A percentile compares a stretch with the other conserved stretches of the same genome.
These are phyloP conservation scores for Cenchrus americanus DNA, from an alignment of 176 grass and related monocot genomes.

Conservation along the genomic window DNA sequence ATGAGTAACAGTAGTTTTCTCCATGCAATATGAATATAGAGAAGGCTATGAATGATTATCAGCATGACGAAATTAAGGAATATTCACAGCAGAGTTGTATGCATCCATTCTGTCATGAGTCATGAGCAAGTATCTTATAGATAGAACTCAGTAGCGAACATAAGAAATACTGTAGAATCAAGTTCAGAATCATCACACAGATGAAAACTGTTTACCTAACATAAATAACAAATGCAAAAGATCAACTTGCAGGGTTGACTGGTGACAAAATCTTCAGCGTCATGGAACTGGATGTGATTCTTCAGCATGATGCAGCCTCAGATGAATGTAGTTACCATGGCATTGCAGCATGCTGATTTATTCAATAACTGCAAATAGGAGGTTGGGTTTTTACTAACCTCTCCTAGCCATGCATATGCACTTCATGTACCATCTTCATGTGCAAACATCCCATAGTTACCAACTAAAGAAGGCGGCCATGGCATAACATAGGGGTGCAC, in stretches of 20 bases:
- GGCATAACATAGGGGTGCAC: slow-evolving; percentile 27
- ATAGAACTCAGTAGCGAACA: not conserved
- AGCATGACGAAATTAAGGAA: no score
- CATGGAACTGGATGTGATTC: not conserved
- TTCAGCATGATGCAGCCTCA: not conserved
- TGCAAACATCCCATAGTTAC: slow-evolving; percentile 24
- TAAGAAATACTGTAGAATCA: not conserved
- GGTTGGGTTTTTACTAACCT: not conserved
- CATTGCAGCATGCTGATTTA: not conserved
- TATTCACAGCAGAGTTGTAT: no score
- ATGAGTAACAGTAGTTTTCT: no score
- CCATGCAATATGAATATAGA: no score
- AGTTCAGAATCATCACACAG: not conserved
- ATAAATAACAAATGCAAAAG: not conserved
- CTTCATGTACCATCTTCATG: not conserved
- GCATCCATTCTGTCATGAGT: not conserved
- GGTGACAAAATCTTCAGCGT: not conserved
- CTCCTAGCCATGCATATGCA: not conserved
- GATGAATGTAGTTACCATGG: not conserved
- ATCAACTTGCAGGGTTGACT: not conserved
- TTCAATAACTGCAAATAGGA: not conserved
- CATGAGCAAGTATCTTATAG: not conserved
- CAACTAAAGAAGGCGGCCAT: slow-evolving; percentile 23
- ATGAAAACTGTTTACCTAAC: not conserved
- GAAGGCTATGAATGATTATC: no score